Conservation (phyloP, 1,284 basidiomycete genomes). For the Veloboletus limbatus region DNA sequence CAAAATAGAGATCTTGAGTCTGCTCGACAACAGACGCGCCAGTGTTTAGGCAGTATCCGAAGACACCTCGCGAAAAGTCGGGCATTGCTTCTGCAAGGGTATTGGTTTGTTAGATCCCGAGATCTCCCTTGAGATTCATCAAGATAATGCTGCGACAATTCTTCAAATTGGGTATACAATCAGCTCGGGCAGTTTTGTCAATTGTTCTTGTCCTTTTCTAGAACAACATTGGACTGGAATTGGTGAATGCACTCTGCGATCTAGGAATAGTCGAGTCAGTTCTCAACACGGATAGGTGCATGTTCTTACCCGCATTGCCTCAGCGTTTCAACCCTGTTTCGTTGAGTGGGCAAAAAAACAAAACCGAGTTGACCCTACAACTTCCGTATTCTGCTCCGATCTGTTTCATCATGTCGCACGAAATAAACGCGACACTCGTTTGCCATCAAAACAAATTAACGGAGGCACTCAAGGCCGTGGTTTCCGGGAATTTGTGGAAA, state of each 20-base stretch:
- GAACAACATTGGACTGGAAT: constrained; percentile 41
- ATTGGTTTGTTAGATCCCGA: constrained; percentile 11
- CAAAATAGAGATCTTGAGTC: constrained; percentile 27
- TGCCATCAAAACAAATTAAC: background rate
- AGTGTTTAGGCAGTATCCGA: constrained; percentile 46
- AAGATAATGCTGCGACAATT: constrained; percentile 43
- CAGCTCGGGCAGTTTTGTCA: constrained; percentile 11
- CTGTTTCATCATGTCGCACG: constrained; percentile 64
- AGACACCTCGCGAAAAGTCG: constrained; percentile 45
- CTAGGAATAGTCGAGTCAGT: constrained; percentile 33
- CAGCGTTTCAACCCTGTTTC: constrained; percentile 52
- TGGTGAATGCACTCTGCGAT: constrained; percentile 60
- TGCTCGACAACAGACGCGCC: constrained; percentile 55
- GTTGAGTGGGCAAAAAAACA: constrained; percentile 55
- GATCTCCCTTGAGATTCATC: constrained; percentile 54
- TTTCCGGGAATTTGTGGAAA: background rate
- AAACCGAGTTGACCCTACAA: constrained; percentile 70
- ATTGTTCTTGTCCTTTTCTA: constrained; percentile 41
- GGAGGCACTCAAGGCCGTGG: background rate
- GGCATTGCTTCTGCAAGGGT: constrained; percentile 36
- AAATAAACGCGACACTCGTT: constrained; percentile 47
- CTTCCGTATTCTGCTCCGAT: constrained; percentile 51
- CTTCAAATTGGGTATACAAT: background rate
- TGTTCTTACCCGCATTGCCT: constrained; percentile 51
- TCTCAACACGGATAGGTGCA: no score